Evolutionary conservation across 2,329 filamentous ascomycete genomes (phyloP).

Genomic region (Diaporthe capsici): DNA sequence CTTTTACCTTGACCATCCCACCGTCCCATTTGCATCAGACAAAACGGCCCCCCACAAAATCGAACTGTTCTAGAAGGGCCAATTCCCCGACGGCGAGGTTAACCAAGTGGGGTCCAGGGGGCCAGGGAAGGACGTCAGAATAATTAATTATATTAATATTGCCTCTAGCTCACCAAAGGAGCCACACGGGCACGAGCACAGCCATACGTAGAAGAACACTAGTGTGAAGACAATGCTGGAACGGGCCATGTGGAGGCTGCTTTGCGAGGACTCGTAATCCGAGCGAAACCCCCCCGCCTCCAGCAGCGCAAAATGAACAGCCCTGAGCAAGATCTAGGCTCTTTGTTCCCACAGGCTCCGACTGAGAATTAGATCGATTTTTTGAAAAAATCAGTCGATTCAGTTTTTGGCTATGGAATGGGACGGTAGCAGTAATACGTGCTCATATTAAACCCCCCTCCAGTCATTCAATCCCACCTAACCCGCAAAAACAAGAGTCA

Average conservation of each 20-base stretch:
- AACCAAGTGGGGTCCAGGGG: neutral
- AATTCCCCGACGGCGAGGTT: conserved; percentile 16
- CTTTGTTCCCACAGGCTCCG: neutral
- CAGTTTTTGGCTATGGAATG: neutral
- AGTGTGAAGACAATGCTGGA: neutral
- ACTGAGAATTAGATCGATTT: neutral
- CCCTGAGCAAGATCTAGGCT: neutral
- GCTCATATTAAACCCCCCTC: neutral
- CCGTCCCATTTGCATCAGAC: neutral
- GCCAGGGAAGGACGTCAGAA: conserved; percentile 4
- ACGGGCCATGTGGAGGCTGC: neutral
- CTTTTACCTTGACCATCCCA: neutral
- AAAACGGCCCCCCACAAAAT: conserved; percentile 2
- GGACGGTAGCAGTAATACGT: neutral
- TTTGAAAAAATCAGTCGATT: neutral
- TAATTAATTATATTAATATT: conserved; percentile 28
- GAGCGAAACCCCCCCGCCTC: neutral
- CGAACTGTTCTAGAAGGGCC: conserved; percentile 18
- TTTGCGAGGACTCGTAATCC: conserved; percentile 14
- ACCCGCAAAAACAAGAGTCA: conserved; percentile 7
- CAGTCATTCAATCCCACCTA: neutral
- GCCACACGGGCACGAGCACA: neutral
- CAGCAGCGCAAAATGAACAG: conserved; percentile 7
- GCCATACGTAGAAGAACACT: neutral
- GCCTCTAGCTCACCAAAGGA: neutral